These are phyloP conservation scores for Penicillium psychrofluorescens DNA, from an alignment of 495 filamentous ascomycete genomes.

Conservation along the genomic window DNA sequence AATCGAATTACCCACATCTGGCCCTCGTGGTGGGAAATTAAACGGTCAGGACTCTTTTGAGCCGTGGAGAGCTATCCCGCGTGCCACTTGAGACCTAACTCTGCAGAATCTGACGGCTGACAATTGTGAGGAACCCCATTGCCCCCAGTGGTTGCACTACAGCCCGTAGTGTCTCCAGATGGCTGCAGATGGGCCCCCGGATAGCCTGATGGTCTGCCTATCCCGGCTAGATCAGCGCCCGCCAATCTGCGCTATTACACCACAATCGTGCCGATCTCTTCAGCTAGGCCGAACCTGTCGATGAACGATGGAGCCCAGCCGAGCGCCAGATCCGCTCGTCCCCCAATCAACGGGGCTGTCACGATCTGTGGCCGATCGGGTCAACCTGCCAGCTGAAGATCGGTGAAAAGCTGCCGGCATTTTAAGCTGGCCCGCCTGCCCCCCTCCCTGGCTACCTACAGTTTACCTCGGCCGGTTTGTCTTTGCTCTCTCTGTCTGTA, in stretches of 20 bases:
- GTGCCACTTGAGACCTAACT: slow-evolving; percentile 1
- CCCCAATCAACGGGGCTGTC: slow-evolving; percentile 2
- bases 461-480: too few species aligned
- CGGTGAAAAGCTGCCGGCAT: slow-evolving; percentile 3
- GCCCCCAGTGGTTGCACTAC: slow-evolving; percentile 16
- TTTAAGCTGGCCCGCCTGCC: not conserved
- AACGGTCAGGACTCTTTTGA: slow-evolving; percentile 12
- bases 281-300: slow-evolving; percentile 14
- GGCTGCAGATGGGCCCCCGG: slow-evolving; percentile 11
- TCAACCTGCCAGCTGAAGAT: slow-evolving; percentile 14
- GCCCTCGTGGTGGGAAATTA: not conserved
- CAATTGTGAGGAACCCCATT: slow-evolving; percentile 19
- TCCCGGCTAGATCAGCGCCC: slow-evolving; percentile 12
- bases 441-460: not conserved
- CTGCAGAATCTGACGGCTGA: slow-evolving; percentile 14
- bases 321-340: slow-evolving; percentile 5
- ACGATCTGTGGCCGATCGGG: slow-evolving; percentile 18
- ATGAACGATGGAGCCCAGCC: slow-evolving; percentile 18
- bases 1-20: too few species aligned
- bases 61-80: slow-evolving; percentile 2
- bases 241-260: slow-evolving; percentile 28
- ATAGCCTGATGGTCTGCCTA: slow-evolving; percentile 9
- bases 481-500: not conserved
- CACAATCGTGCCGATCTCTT: slow-evolving; percentile 21
- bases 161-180: slow-evolving; percentile 15